Evolutionary conservation across 2,329 filamentous ascomycete genomes (phyloP).

Genomic region (Xylaria sp.): DNA sequence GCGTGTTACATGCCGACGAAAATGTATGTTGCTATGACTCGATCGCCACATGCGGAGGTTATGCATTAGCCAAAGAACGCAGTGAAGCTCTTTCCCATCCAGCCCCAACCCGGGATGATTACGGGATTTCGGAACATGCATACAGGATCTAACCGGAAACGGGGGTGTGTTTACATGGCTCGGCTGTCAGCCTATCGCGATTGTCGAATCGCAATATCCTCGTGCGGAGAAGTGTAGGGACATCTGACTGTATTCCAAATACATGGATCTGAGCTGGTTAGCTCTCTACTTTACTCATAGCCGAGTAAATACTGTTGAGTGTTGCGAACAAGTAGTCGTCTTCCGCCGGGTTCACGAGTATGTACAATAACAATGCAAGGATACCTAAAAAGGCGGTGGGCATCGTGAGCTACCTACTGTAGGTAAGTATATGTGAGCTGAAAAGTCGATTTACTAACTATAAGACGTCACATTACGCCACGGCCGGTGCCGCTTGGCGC

Average conservation of each 20-base stretch:
- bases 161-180: constrained; percentile 4
- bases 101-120: background rate
- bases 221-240: background rate
- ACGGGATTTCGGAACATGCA: constrained; percentile 2
- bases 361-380: background rate
- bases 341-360: background rate
- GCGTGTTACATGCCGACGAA: background rate
- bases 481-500: constrained; percentile 15
- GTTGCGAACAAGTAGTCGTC: background rate
- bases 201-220: background rate
- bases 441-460: background rate
- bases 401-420: background rate
- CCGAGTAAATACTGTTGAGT: background rate
- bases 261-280: background rate
- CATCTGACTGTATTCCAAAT: constrained; percentile 4
- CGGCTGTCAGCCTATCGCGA: constrained; percentile 12
- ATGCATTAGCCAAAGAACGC: background rate
- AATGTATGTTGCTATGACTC: background rate
- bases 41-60: background rate
- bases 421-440: too few species aligned
- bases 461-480: background rate
- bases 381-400: constrained; percentile 7
- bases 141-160: background rate
- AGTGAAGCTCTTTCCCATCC: background rate
- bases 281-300: background rate